Base-by-base conservation (phyloP, 164 flowering plant species). In the Stephania cephalantha region DNA sequence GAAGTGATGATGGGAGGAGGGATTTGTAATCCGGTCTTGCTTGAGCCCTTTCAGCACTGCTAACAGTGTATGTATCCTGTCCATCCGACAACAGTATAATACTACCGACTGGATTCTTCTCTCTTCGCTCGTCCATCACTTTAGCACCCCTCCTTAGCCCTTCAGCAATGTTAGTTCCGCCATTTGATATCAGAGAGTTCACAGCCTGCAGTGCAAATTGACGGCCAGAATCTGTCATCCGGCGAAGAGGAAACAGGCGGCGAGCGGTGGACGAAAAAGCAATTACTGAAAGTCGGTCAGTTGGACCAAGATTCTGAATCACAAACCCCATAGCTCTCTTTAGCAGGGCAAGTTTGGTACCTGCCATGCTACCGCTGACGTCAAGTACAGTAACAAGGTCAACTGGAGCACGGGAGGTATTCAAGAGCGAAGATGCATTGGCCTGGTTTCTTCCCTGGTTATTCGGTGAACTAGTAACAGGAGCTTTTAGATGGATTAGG, bases 311-410 rank as follows among this genome's bases (percentile, higher is more conserved):
- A 74, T 91, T 88, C 72, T 93, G 96, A 55, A 93, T 90, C 68
- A 95, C 96, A 83, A 95, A 95, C 5, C 94, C 90, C 97, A 95
- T 92, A 1, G 99, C 99, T 74, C 89, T 85, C 80, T 95, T 95
- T 31, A 95, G 86, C 85, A 95, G 76, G 13, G 95, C 95, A 70
- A 95, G 89, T 85, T 95, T 95, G 44, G 94, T 90, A 42, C 99
- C 99, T 9, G 96, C 89, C 99, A 95, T 95, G 87, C 99, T 95
- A 12, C 98, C 98, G 84, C 99, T 95, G n/a, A 92, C 88, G 80
- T 95, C 99, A 75, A 95, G 94, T 76, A 95, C 95, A 0, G 99
- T 91, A n/a, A 95, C 92, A 53, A 95, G 93, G 79, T 95, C 99
- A 64, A 95, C 87, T 15, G 97, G 88, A 50, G 90, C 93, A 69